Evolutionary conservation across 176 grass and related monocot species (phyloP).

Genomic region (Oryza longistaminata): DNA sequence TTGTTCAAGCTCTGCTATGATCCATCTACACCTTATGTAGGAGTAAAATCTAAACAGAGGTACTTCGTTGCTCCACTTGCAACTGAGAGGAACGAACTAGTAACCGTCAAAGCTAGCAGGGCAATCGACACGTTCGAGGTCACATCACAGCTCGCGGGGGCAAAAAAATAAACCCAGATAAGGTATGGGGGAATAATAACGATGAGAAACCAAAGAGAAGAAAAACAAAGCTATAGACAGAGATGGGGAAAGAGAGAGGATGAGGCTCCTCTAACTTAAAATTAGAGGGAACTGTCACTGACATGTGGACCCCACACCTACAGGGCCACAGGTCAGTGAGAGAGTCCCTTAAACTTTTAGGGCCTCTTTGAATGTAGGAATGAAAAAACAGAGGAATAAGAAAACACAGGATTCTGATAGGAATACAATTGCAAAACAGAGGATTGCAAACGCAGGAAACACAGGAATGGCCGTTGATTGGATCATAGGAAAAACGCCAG

Average conservation of each 20-base stretch:
- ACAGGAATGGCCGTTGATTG: too few species aligned
- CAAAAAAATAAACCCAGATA: background rate
- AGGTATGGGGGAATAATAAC: background rate
- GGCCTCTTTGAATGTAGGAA: too few species aligned
- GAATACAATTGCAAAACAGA: too few species aligned
- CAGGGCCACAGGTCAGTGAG: too few species aligned
- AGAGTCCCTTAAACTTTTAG: too few species aligned
- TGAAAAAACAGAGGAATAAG: too few species aligned
- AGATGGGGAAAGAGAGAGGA: constrained; percentile 25
- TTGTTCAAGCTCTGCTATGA: background rate
- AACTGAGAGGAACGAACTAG: background rate
- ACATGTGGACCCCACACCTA: too few species aligned
- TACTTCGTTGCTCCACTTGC: background rate
- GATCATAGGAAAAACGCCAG: too few species aligned
- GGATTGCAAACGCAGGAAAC: too few species aligned
- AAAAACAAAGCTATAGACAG: background rate
- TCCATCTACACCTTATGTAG: background rate
- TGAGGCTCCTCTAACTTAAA: too few species aligned
- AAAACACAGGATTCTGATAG: too few species aligned
- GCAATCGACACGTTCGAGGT: constrained; percentile 30
- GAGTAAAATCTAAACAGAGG: background rate
- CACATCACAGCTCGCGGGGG: background rate
- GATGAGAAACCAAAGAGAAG: background rate
- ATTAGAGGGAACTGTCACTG: too few species aligned
- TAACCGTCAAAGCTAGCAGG: constrained; percentile 22